A percentile compares a stretch with the other conserved stretches of the same genome.
Evolutionary conservation across 2,329 filamentous ascomycete genomes (phyloP).

Genomic region (Camptophora hylomeconis): DNA sequence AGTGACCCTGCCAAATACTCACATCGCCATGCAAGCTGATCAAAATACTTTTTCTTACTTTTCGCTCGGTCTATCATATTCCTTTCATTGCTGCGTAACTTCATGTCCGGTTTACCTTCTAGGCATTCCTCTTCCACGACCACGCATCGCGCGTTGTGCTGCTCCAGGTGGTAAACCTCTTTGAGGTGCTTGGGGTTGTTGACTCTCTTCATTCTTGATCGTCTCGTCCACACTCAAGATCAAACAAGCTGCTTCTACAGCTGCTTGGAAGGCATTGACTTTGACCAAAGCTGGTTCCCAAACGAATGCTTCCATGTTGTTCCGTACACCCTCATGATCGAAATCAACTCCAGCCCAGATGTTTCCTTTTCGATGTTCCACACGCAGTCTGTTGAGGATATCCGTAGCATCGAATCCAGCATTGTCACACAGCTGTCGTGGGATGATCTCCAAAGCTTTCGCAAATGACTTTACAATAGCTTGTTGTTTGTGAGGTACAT

Average conservation of each 20-base stretch:
- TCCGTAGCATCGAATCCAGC: slow-evolving; percentile 97
- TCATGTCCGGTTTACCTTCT: slow-evolving; percentile 52
- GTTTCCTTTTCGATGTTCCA: slow-evolving; percentile 88
- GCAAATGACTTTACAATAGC: slow-evolving; percentile 95
- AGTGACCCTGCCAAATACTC: too few species aligned
- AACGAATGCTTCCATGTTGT: slow-evolving; percentile 92
- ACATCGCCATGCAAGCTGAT: too few species aligned
- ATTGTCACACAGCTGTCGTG: slow-evolving; percentile 94
- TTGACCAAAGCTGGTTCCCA: slow-evolving; percentile 97
- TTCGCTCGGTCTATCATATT: neutral
- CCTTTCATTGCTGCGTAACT: slow-evolving; percentile 5
- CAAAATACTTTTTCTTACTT: slow-evolving; percentile 4
- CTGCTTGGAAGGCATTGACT: slow-evolving; percentile 91
- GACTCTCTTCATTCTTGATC: slow-evolving; percentile 92
- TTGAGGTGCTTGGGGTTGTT: slow-evolving; percentile 66
- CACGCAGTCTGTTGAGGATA: slow-evolving; percentile 88
- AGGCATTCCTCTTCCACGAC: slow-evolving; percentile 79
- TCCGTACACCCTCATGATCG: slow-evolving; percentile 73
- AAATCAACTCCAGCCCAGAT: slow-evolving; percentile 97
- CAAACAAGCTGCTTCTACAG: slow-evolving; percentile 87
- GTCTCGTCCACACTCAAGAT: slow-evolving; percentile 97
- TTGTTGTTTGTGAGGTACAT: slow-evolving; percentile 90
- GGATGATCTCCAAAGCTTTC: slow-evolving; percentile 92
- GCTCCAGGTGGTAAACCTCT: slow-evolving; percentile 65
- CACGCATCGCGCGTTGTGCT: slow-evolving; percentile 75